These are phyloP conservation scores for Castanea crenata DNA, from an alignment of 306 rosid genomes.

Conservation along the genomic window DNA sequence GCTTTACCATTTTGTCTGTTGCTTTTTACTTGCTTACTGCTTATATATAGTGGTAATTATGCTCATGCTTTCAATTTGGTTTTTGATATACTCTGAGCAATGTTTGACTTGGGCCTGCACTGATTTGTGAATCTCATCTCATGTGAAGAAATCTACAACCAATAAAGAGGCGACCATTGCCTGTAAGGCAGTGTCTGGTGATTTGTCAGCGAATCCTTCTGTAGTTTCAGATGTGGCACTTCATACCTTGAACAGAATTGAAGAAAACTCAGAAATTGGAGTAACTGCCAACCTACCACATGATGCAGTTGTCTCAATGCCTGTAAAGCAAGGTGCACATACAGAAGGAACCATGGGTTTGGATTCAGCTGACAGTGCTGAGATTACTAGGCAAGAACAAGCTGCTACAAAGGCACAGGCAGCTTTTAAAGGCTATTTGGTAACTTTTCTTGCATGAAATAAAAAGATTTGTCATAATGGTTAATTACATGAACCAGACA, in stretches of 20 bases:
- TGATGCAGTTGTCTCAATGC: conserved; percentile 24
- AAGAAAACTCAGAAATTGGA: conserved; percentile 36
- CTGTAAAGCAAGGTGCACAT: conserved; percentile 22
- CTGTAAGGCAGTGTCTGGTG: conserved; percentile 31
- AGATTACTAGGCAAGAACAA: conserved; percentile 37
- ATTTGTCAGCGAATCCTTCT: conserved; percentile 40
- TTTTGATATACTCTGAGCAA: background rate
- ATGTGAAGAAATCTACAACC: background rate
- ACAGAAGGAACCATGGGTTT: conserved; percentile 23
- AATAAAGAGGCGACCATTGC: background rate
- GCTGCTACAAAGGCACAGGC: conserved; percentile 65
- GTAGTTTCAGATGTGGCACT: conserved; percentile 33
- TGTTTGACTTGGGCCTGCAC: background rate
- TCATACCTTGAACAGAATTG: background rate
- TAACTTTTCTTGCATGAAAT: conserved; percentile 17
- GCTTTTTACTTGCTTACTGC: background rate
- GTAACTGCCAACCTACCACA: conserved; percentile 27
- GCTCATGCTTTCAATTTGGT: background rate
- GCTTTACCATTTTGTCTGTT: background rate
- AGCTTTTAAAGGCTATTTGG: conserved; percentile 74
- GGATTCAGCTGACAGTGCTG: conserved; percentile 37
- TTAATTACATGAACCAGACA: background rate
- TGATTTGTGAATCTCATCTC: background rate
- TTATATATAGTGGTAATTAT: background rate
- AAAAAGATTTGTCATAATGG: background rate